Evolutionary conservation across 306 rosid genomes (phyloP), one percentile per base, ranked within the genome.

Genomic region (Styphnolobium japonicum): DNA sequence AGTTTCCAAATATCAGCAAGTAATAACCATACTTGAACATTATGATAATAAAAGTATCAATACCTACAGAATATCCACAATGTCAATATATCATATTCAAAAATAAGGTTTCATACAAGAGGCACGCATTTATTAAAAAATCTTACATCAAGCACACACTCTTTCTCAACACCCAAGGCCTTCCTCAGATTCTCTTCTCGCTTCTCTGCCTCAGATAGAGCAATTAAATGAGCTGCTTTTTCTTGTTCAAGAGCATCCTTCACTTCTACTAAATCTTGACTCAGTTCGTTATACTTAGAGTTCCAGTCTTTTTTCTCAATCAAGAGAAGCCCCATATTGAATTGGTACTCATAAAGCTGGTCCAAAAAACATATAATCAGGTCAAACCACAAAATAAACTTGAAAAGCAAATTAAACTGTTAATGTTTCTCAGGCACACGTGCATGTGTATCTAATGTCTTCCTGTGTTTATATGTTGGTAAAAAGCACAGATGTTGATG

Each of bases 291-390:
- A 74, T 73, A 83, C 78, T 84, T 95, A 8, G 89, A 79, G 72
- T 67, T 86, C 97, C 99, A 91, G 69, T 95, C 99, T 67, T 92
- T 95, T 82, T 95, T 95, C 90, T 95, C 99, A 73, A 95, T 95
- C 90, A 92, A 83, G 61, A 95, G 99, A 80, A 92, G 92, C 67
- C 99, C 99, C 99, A 95, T 95, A 78, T 93, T 92, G 85, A 80
- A 95, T 48, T 95, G 99, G 82, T 92, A 95, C 60, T 95, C 98
- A 58, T 87, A 93, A 83, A 95, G 99, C 99, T 92, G 93, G 53
- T 25, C 55, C 75, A 76, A 14, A 67, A 77, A 39, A 43, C 48
- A 68, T 6, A 48, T 42, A 55, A 77, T 79, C 27, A 80, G 52
- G 36, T 58, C 7, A 51, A 73, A 71, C 49, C 57, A 58, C 37